Evolutionary conservation across 2,329 filamentous ascomycete species (phyloP), one percentile per base, ranked within the genome.

Genomic region (Arthrinium phaeospermum): DNA sequence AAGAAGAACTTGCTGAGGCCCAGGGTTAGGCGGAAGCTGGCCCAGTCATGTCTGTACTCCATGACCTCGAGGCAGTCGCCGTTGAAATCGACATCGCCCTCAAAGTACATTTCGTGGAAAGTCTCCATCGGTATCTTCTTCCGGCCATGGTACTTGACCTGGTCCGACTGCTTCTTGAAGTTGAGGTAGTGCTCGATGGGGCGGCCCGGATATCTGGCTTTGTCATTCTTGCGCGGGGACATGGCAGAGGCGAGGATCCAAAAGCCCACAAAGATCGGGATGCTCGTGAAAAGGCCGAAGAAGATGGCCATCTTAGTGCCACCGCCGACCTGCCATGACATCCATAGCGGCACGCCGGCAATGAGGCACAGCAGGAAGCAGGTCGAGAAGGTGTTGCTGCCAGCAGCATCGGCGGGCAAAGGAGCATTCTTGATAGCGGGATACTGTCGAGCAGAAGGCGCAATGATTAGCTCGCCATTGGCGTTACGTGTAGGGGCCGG

Each of bases 101-200:
- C 93, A 84, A 98, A 97, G 88, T 98, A 98, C 93, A 96, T 97
- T 85, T 98, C 95, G 82, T 97, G 92, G 88, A 98, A 98, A 34
- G 94, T 97, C 86, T 97, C 92, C 87, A 97, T 92, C 71, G 94
- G 92, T 74, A 96, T 94, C 49, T 93, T 95, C 85, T 89, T 93
- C 83, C 88, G 89, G 82, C 94, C 94, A 77, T 89, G 88, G 85
- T 94, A 96, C 84, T 91, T 94, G 79, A 82, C 80, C 79, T 87
- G 81, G 79, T 90, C 88, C 71, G 82, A 82, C n/a, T 85, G 83
- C 77, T 89, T 89, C 85, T 94, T 93, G 88, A 96, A 96, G 74
- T 90, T 92, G 76, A 96, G 90, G 86, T 98, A 98, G 86, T 95
- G 90, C 85, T 98, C 95, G 76, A 98, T 91, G 70, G 94, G 94